Evolutionary conservation across 768 basidiomycete genomes (phyloP).

Genomic region (Melanogaster broomeanus): DNA sequence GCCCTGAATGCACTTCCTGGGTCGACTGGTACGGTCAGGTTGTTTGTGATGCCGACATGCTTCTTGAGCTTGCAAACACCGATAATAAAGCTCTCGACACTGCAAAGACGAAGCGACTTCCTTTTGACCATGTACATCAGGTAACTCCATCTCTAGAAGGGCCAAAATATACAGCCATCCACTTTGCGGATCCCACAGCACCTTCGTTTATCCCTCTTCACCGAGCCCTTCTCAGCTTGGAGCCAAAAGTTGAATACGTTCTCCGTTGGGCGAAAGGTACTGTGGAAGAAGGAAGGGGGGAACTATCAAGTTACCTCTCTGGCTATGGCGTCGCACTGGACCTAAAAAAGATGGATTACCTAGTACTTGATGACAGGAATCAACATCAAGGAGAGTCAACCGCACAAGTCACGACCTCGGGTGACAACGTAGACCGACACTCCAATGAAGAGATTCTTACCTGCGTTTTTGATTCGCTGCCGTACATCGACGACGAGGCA

Average conservation of each 20-base stretch:
- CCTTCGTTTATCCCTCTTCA: constrained; percentile 74
- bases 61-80: constrained; percentile 52
- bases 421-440: neutral
- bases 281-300: constrained; percentile 37
- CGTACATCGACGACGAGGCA: constrained; percentile 27
- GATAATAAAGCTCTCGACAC: constrained; percentile 40
- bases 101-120: constrained; percentile 43
- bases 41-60: constrained; percentile 65
- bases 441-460: constrained; percentile 22
- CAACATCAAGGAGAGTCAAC: constrained; percentile 10
- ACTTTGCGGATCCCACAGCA: constrained; percentile 73
- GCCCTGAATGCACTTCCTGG: constrained; percentile 62
- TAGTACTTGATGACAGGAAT: constrained; percentile 85
- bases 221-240: constrained; percentile 52
- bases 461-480: constrained; percentile 33
- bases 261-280: constrained; percentile 47
- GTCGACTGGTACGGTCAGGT: constrained; percentile 82
- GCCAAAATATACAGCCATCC: constrained; percentile 66
- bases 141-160: constrained; percentile 44
- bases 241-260: constrained; percentile 66
- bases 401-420: neutral
- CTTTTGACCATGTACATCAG: constrained; percentile 80
- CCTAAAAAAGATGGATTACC: constrained; percentile 96
- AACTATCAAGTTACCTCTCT: constrained; percentile 52
- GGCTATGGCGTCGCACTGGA: constrained; percentile 94